phyloP scores from a whole-genome alignment of 805 yeast genomes.

The Torulaspora maleeae region DNA sequence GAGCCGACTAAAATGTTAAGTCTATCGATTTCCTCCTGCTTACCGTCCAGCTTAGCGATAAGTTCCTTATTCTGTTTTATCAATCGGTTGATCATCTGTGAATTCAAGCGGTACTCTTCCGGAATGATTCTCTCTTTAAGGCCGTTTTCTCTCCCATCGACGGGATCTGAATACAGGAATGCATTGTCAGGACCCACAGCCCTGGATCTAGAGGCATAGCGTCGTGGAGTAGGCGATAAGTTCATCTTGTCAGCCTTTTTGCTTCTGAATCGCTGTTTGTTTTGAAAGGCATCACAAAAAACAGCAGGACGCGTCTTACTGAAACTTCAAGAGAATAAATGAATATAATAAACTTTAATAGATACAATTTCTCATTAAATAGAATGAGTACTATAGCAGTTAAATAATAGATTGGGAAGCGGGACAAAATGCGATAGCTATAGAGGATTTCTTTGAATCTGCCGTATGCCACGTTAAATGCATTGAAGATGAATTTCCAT shows the following conservation, averaged over 20 bases:
- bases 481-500: neutral
- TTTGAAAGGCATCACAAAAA: slow-evolving; percentile 9
- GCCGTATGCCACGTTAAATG: slow-evolving; percentile 2
- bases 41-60: slow-evolving; percentile 31
- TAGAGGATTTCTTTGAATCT: neutral
- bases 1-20: slow-evolving; percentile 34
- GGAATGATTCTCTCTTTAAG: slow-evolving; percentile 27
- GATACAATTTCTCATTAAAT: slow-evolving; percentile 4
- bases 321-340: neutral
- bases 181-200: slow-evolving; percentile 7
- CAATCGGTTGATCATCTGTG: slow-evolving; percentile 38
- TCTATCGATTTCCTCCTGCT: slow-evolving; percentile 31
- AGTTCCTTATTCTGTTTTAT: slow-evolving; percentile 37
- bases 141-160: slow-evolving; percentile 2
- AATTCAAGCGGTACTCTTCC: slow-evolving; percentile 36
- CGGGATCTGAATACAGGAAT: slow-evolving; percentile 12
- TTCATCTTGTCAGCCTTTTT: slow-evolving; percentile 16
- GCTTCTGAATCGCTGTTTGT: neutral
- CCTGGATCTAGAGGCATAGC: slow-evolving; percentile 21
- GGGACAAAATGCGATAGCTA: slow-evolving; percentile 1
- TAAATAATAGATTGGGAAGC: neutral
- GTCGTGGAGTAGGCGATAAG: slow-evolving; percentile 32
- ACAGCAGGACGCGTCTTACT: neutral
- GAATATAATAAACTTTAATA: neutral
- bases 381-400: slow-evolving; percentile 2